Conservation (phyloP, 2,329 filamentous ascomycete species). For the Arthrobotrys sphaeroides region DNA sequence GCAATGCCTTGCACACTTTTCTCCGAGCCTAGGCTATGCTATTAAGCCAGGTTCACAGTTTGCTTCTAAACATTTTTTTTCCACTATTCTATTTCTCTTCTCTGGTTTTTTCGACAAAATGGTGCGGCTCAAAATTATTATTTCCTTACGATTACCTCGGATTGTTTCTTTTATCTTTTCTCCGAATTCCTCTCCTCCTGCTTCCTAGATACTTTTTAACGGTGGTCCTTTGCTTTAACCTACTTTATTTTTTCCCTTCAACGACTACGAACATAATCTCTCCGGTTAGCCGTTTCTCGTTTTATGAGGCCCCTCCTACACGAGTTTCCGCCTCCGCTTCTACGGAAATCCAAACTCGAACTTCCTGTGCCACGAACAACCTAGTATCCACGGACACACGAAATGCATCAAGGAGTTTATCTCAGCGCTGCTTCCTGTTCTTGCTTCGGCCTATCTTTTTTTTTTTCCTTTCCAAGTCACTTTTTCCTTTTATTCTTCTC, state of each 20-base stretch:
- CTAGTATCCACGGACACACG: slow-evolving; percentile 38
- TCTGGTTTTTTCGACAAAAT: slow-evolving; percentile 31
- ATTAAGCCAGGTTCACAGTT: slow-evolving; percentile 27
- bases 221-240: slow-evolving; percentile 50
- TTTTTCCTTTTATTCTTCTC: slow-evolving; percentile 32
- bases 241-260: slow-evolving; percentile 30
- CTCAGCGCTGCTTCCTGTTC: slow-evolving; percentile 43
- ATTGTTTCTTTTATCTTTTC: slow-evolving; percentile 14
- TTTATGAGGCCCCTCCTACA: slow-evolving; percentile 46
- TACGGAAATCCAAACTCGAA: slow-evolving; percentile 33
- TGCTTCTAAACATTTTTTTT: too few relatives aligned
- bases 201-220: slow-evolving; percentile 47
- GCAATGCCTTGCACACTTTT: background rate
- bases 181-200: slow-evolving; percentile 4
- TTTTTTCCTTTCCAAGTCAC: slow-evolving; percentile 42
- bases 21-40: slow-evolving; percentile 16
- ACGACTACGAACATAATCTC: slow-evolving; percentile 46
- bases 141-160: slow-evolving; percentile 50
- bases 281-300: slow-evolving; percentile 33
- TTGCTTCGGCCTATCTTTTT: slow-evolving; percentile 25
- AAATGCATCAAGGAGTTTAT: slow-evolving; percentile 55
- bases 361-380: slow-evolving; percentile 52
- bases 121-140: slow-evolving; percentile 47
- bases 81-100: slow-evolving; percentile 4
- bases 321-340: slow-evolving; percentile 28